A percentile compares a stretch with the other conserved stretches of the same genome.
These are phyloP conservation scores for Cyberlindnera suaveolens DNA, from an alignment of 805 yeast genomes.

Conservation along the genomic window DNA sequence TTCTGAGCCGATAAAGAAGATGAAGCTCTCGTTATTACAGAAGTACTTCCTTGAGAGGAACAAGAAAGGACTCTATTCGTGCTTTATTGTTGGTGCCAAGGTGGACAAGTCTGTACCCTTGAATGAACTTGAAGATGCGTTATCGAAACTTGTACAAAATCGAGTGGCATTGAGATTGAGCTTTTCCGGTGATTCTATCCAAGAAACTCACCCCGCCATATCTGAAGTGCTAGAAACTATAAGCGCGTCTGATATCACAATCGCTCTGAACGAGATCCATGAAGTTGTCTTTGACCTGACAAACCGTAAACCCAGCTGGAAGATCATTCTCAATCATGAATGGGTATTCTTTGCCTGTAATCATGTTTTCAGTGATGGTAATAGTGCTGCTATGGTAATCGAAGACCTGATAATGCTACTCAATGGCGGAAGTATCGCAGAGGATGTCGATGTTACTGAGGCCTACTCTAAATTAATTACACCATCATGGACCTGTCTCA, in stretches of 20 bases:
- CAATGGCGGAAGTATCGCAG: constrained; percentile 1
- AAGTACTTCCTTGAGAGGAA: constrained; percentile 5
- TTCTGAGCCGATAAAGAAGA: background rate
- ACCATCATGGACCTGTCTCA: constrained; percentile 1
- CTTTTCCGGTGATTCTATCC: background rate
- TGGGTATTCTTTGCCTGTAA: constrained; percentile 9
- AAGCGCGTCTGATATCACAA: background rate
- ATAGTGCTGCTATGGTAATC: constrained; percentile 5
- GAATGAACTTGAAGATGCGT: background rate
- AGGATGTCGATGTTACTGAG: constrained; percentile 1
- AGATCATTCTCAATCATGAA: background rate
- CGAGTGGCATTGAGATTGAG: constrained; percentile 4
- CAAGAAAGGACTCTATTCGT: constrained; percentile 1
- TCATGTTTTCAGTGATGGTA: constrained; percentile 10
- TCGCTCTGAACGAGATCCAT: constrained; percentile 2
- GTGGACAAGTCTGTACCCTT: background rate
- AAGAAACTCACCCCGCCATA: background rate
- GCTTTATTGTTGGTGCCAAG: constrained; percentile 5
- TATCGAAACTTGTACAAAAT: constrained; percentile 1
- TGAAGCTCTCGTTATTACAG: background rate
- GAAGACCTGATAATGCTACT: constrained; percentile 5
- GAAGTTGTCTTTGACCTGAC: background rate
- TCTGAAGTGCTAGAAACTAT: background rate
- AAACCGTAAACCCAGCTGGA: constrained; percentile 3
- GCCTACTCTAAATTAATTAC: background rate